Evolutionary conservation across 176 grass and related monocot genomes (phyloP), one percentile per base, ranked within the genome.

Genomic region (Canna indica): DNA sequence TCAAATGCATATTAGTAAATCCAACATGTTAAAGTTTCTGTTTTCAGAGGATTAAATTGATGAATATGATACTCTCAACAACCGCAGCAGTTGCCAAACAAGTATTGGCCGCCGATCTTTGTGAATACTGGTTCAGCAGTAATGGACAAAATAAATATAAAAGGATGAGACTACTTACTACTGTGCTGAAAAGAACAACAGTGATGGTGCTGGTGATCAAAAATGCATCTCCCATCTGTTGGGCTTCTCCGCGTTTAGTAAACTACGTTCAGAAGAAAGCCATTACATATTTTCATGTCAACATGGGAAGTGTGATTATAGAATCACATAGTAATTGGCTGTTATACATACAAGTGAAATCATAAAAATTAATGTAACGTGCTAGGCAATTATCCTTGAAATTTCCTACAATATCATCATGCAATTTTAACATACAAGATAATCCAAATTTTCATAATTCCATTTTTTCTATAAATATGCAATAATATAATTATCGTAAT

Each of bases 191-290:
- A 32, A 97, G 86, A 84, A 97, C 88, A 79, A 92, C 93, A 52
- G 87, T 92, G 73, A 97, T 84, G 72, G 93, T 97, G 74, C 93
- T 90, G 6, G 93, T 90, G 64, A 97, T 97, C 88, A 97, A 89
- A 74, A 85, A 73, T 65, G 93, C 93, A 78, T 96, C 84, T 53
- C 80, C 83, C 62, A 59, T 80, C 73, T 79, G 29, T 57, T 52
- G 61, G 71, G 86, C 91, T 79, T 87, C 81, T 53, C 83, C 93
- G 72, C 79, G 75, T 52, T 75, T 65, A n/a, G 88, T 89, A 74
- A 89, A 96, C 93, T 91, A 86, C 81, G 79, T n/a, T n/a, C n/a
- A 16, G 47, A 69, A 18, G 3, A 45, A 64, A 7, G 17, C 34
- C 0, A 35, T 5, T 54, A 18, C 15, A 54, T 54, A 25, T 13